Base-by-base conservation (phyloP, 2,329 filamentous ascomycete genomes). In the Fusarium siculi region DNA sequence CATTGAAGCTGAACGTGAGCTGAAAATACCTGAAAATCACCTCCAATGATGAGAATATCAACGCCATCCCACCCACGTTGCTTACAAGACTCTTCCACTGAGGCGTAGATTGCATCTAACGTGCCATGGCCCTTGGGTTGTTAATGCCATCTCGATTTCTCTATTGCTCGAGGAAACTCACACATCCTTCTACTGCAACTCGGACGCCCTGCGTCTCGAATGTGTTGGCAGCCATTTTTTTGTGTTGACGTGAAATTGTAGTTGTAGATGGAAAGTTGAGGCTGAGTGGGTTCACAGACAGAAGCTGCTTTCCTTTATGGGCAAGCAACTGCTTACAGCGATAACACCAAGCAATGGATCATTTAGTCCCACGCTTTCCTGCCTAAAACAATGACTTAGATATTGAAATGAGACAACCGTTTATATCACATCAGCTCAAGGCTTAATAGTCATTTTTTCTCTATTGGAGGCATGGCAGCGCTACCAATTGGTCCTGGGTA, bases 11-110 rank as follows among this genome's bases (percentile, higher is more conserved):
- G 21, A 9, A 16, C 16, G 1, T 12, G 43, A n/a, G 14, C 18
- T 32, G 19, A 11, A 34, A 43, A 30, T 49, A 93, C 93, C 86
- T 98, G 94, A 74, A 99, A 99, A 80, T 99, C 96, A 34, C 96
- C 96, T 63, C 96, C 94, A 77, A 99, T 97, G 78, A 99, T 97
- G 74, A 99, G 84, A 16, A 98, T 84, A 81, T 99, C 96, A 36
- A 98, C 90, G 39, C 88, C 90, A 73, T 93, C 87, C 95, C 96
- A 98, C 30, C 88, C 88, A 76, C 93, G 93, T 50, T 88, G 85
- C 73, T 90, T 85, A 81, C 92, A 93, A 15, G 94, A 88, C 72
- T 89, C 87, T 44, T 88, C 85, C 32, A 97, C 89, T 2, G 93
- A 92, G 2, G 92, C 90, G 81, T 98, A 99, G 76, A 99, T 98